Evolutionary conservation across 305 asterid genomes (phyloP), one percentile per base, ranked within the genome.

Genomic region (Fraxinus greggii): DNA sequence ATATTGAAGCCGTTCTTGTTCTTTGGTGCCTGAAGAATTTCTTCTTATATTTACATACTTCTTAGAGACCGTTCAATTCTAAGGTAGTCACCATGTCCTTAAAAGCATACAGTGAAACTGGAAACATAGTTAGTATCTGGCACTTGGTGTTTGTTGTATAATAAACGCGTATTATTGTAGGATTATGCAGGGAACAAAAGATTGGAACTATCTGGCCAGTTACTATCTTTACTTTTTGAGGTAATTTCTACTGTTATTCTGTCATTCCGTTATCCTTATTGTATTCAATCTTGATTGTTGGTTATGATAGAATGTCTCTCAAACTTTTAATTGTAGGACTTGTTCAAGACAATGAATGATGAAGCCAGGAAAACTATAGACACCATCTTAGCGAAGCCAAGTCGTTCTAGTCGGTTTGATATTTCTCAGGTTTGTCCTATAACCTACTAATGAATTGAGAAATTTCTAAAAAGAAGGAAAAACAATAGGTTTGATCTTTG

Each of bases 111-210:
- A 19, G 2, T 45, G 70, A 23, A 38, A 83, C 80, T 77, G 17
- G 24, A 79, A 75, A n/a, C 73, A 21, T 31, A 23, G 65, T 45
- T 69, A 48, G 48, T 74, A 79, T 56, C 40, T 80, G 54, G 33
- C 23, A 13, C 80, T 74, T 78, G 54, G 38, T 76, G 42, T 80
- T 61, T 79, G 42, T 70, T 73, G 40, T 80, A 74, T 80, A 73
- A 78, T 67, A 65, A 84, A 65, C 10, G 72, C 69, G 74, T 80
- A 12, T 35, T 78, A 1, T 83, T 83, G 36, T 72, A 94, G 97
- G 99, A 96, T 88, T 96, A 96, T 75, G 98, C 95, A 79, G 99
- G 99, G 83, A 96, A 94, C 90, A 96, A 96, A 87, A 91, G 99
- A 79, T 80, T 96, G 87, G 99, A 96, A 87, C 92, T 96, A 19